These are phyloP conservation scores for Triangularia verruculosa DNA, from an alignment of 2,329 filamentous ascomycete genomes.

Conservation along the genomic window DNA sequence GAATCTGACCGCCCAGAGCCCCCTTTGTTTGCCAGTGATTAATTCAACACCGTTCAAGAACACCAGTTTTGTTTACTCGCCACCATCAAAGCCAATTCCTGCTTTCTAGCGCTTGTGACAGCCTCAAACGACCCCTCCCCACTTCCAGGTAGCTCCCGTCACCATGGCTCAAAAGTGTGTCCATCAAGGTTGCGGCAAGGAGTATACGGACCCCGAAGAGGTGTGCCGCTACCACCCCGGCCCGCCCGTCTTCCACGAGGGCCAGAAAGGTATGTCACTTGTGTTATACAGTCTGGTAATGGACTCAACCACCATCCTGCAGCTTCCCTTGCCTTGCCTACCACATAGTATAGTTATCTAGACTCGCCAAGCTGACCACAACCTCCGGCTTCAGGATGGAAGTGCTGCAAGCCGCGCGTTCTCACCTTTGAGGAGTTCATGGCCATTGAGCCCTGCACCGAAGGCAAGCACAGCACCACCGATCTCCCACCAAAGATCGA, in stretches of 20 bases:
- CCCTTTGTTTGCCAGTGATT: not conserved
- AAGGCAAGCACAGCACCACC: conserved; percentile 85
- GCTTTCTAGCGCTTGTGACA: not conserved
- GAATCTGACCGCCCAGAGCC: not conserved
- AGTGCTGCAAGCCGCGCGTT: conserved; percentile 96
- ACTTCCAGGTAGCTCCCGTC: not conserved
- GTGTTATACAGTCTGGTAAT: conserved; percentile 20
- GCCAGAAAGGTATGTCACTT: conserved; percentile 77
- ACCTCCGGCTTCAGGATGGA: conserved; percentile 68
- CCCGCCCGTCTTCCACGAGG: conserved; percentile 93
- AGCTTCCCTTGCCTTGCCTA: conserved; percentile 14
- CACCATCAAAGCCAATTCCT: not conserved
- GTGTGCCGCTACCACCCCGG: conserved; percentile 90
- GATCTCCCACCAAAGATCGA: conserved; percentile 64
- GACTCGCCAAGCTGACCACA: conserved; percentile 15
- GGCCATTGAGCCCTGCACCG: conserved; percentile 84
- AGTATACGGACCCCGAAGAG: conserved; percentile 77
- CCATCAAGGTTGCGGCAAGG: conserved; percentile 92
- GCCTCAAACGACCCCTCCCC: conserved; percentile 2
- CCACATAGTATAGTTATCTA: conserved; percentile 9
- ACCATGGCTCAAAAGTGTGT: conserved; percentile 82
- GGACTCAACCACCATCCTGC: not conserved
- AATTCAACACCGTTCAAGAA: not conserved
- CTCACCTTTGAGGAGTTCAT: conserved; percentile 99
- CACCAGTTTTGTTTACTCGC: not conserved